These are phyloP conservation scores for Spathaspora hagerdaliae DNA, from an alignment of 805 yeast genomes.

Conservation along the genomic window DNA sequence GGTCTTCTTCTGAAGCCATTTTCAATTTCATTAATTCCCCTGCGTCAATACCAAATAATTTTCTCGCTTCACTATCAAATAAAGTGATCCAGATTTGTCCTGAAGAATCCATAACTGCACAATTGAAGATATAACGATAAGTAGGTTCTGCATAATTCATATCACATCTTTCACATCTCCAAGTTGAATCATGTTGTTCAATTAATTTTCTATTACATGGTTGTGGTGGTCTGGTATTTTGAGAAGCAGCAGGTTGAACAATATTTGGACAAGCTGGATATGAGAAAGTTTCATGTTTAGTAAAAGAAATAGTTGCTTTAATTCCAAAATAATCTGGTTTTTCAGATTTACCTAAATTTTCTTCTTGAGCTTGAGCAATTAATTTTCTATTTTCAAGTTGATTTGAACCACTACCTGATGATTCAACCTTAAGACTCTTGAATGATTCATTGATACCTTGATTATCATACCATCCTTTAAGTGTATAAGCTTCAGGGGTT, in stretches of 20 bases:
- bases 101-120: slow-evolving; percentile 72
- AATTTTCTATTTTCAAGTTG: slow-evolving; percentile 57
- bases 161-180: slow-evolving; percentile 95
- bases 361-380: slow-evolving; percentile 60
- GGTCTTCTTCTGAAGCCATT: slow-evolving; percentile 32
- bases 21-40: slow-evolving; percentile 52
- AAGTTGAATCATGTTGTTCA: slow-evolving; percentile 62
- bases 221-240: slow-evolving; percentile 8
- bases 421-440: slow-evolving; percentile 56
- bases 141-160: slow-evolving; percentile 62
- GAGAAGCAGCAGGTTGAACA: slow-evolving; percentile 12
- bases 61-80: slow-evolving; percentile 80
- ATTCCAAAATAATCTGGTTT: slow-evolving; percentile 74
- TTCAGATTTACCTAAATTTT: slow-evolving; percentile 69
- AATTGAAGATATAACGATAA: slow-evolving; percentile 76
- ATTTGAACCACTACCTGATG: slow-evolving; percentile 30
- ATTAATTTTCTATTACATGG: slow-evolving; percentile 78
- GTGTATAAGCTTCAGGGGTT: slow-evolving; percentile 76
- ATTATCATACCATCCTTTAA: slow-evolving; percentile 94
- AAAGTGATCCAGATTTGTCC: slow-evolving; percentile 84
- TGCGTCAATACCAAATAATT: slow-evolving; percentile 60
- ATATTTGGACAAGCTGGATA: slow-evolving; percentile 85
- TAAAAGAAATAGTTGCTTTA: slow-evolving; percentile 69
- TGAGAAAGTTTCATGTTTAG: slow-evolving; percentile 72
- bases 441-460: slow-evolving; percentile 64